phyloP scores from a whole-genome alignment of 1,284 basidiomycete genomes.

The Cystobasidium pallidum region DNA sequence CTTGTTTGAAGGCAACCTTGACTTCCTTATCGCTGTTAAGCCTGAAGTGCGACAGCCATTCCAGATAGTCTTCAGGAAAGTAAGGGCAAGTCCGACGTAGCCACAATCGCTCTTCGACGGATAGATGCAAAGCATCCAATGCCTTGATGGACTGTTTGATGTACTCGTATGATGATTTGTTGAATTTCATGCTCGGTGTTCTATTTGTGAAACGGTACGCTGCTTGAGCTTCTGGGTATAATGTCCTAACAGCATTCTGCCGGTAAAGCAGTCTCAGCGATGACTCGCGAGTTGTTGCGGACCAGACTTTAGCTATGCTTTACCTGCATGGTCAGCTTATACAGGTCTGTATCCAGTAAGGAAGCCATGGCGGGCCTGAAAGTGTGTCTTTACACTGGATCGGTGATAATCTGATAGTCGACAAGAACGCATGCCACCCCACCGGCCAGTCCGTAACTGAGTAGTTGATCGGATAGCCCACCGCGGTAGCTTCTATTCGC shows the following conservation, averaged over 20 bases:
- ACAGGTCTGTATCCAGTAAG: constrained; percentile 91
- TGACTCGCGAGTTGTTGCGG: not conserved
- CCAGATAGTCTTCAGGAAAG: constrained; percentile 72
- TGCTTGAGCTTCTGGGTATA: constrained; percentile 65
- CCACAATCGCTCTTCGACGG: constrained; percentile 69
- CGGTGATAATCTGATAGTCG: not conserved
- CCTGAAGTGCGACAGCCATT: constrained; percentile 70
- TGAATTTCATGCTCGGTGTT: constrained; percentile 71
- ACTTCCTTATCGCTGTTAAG: constrained; percentile 81
- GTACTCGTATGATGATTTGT: constrained; percentile 67
- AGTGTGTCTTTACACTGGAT: not conserved
- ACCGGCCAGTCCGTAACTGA: not conserved
- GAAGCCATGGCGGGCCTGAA: constrained; percentile 59
- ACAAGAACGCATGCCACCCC: constrained; percentile 15
- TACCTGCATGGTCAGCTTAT: constrained; percentile 92
- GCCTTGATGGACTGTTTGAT: constrained; percentile 71
- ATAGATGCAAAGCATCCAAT: constrained; percentile 69
- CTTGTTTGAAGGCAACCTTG: constrained; percentile 64
- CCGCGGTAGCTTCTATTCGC: not conserved
- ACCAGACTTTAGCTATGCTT: not conserved
- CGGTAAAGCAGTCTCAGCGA: not conserved
- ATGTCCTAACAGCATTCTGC: constrained; percentile 80
- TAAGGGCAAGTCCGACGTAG: constrained; percentile 74
- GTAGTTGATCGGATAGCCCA: not conserved
- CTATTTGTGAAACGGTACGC: constrained; percentile 88